These are phyloP conservation scores for Sclerospora graminicola DNA, from an alignment of 352 stramenopile genomes.

Conservation along the genomic window DNA sequence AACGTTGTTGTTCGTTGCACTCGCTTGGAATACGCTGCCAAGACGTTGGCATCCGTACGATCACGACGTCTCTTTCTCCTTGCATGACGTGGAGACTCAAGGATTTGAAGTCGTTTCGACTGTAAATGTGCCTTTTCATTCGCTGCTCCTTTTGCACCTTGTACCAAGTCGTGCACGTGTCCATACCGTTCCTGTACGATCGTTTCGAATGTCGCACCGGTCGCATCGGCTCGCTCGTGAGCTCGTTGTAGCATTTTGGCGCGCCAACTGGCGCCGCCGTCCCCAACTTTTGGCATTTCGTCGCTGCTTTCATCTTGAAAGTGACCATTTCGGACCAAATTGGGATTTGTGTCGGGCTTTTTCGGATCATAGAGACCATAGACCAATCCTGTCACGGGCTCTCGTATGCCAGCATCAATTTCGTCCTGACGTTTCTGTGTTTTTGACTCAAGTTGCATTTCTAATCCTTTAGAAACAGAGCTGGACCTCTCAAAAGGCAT, in stretches of 20 bases:
- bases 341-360: slow-evolving; percentile 37
- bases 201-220: slow-evolving; percentile 41
- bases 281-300: slow-evolving; percentile 6
- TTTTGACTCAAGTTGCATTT: slow-evolving; percentile 35
- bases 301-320: slow-evolving; percentile 4
- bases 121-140: slow-evolving; percentile 48
- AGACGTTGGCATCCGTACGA: slow-evolving; percentile 43
- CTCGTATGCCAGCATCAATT: slow-evolving; percentile 59
- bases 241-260: slow-evolving; percentile 76
- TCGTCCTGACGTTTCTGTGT: slow-evolving; percentile 58
- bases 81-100: slow-evolving; percentile 10
- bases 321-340: slow-evolving; percentile 16
- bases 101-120: slow-evolving; percentile 41
- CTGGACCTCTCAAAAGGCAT: slow-evolving; percentile 53
- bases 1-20: slow-evolving; percentile 51
- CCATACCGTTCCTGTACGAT: slow-evolving; percentile 54
- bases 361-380: slow-evolving; percentile 79
- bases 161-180: slow-evolving; percentile 41
- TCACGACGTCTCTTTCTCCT: slow-evolving; percentile 43
- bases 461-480: slow-evolving; percentile 7
- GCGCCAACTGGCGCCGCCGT: slow-evolving; percentile 74
- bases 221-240: slow-evolving; percentile 42
- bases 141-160: slow-evolving; percentile 37
- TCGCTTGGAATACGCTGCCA: slow-evolving; percentile 51
- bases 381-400: slow-evolving; percentile 70